Evolutionary conservation across 2,329 filamentous ascomycete species (phyloP), one percentile per base, ranked within the genome.

Genomic region (Corniculantispora saksenae): DNA sequence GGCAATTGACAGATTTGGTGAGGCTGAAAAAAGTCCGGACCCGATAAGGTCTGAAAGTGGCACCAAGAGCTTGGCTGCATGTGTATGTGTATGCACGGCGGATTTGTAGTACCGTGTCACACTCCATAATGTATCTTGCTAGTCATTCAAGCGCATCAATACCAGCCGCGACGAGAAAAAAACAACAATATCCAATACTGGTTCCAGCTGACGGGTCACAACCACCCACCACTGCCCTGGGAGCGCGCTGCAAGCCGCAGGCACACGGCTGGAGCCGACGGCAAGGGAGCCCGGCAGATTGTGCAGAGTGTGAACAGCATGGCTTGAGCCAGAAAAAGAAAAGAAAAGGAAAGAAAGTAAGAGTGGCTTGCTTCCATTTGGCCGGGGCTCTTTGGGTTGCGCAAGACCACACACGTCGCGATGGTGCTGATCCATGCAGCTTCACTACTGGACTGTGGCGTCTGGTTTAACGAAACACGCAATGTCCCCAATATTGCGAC

Each of bases 101-200:
- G 48, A 17, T 25, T 6, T 51, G 48, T 25, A 12, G 15, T 3
- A 19, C 25, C 23, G 38, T 15, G 48, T 19, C 48, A 29, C 13
- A 29, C 23, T 29, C 3, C 23, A 25, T 10, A n/a, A 51, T 29
- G 2, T 3, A 25, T 43, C 12, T 43, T 29, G 15, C n/a, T 69
- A 59, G 65, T 56, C 53, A 68, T 63, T 27, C 50, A 69, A 48
- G 43, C 53, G 61, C 21, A 56, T 64, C 61, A 70, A 71, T 61
- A 60, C 50, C 51, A 60, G 63, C 19, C 69, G 67, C 40, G 15
- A 50, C 5, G 5, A n/a, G n/a, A 6, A 17, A 17, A 29, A 19
- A 17, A 27, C 9, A 29, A 19, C 17, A 27, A 10, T 8, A 10
- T 19, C 15, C 13, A 29, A 5, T 29, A 19, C 25, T 50, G 23